Percentiles rank a stretch among this genome's conserved stretches.
Evolutionary conservation across 371 early-diverging fungal genomes (phyloP).

Genomic region (Rhizopus sp.): DNA sequence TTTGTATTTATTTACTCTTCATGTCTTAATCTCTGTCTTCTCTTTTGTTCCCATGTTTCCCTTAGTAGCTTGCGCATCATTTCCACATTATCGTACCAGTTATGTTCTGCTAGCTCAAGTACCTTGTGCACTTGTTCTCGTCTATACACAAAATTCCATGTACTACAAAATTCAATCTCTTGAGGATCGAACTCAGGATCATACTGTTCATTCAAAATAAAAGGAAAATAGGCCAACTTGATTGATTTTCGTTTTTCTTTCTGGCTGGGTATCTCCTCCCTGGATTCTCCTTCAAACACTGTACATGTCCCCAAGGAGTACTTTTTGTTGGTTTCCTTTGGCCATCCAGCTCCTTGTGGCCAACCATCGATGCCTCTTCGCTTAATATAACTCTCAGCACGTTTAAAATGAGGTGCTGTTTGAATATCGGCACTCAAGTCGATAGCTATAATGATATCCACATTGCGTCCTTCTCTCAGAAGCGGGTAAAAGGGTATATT

Average conservation of each 20-base stretch:
- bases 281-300: conserved; percentile 29
- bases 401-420: conserved; percentile 63
- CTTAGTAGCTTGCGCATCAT: conserved; percentile 41
- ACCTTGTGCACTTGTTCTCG: conserved; percentile 58
- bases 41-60: conserved; percentile 51
- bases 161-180: conserved; percentile 61
- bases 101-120: conserved; percentile 52
- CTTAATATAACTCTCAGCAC: conserved; percentile 61
- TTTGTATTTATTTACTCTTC: conserved; percentile 2
- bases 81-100: conserved; percentile 49
- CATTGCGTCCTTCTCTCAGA: conserved; percentile 60
- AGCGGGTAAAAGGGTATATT: conserved; percentile 77
- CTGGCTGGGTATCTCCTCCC: neutral
- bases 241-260: conserved; percentile 42
- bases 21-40: conserved; percentile 17
- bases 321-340: conserved; percentile 25
- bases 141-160: conserved; percentile 68
- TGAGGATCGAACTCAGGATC: conserved; percentile 66
- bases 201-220: conserved; percentile 55
- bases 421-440: conserved; percentile 77
- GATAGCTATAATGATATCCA: conserved; percentile 70
- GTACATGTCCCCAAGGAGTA: conserved; percentile 42
- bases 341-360: conserved; percentile 51
- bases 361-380: conserved; percentile 56
- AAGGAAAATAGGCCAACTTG: conserved; percentile 62